Evolutionary conservation across 495 filamentous ascomycete species (phyloP), one percentile per base, ranked within the genome.

Genomic region (Xylaria cubensis): DNA sequence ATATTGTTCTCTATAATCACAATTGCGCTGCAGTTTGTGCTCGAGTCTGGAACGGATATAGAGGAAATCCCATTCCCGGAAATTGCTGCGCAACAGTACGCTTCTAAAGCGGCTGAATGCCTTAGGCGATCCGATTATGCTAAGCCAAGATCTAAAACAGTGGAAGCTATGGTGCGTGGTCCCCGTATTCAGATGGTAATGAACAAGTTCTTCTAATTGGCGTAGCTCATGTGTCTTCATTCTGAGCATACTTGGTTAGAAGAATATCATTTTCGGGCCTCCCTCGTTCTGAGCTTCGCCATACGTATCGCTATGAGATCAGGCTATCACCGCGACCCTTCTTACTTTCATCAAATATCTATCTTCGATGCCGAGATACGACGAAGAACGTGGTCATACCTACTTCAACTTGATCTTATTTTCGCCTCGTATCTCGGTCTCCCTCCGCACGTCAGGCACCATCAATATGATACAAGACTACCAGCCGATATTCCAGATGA

Each of bases 401-500:
- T 55, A 55, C 21, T 55, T 29, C 51, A 55, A 55, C 21, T 26
- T 29, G 51, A 55, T 24, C 21, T 55, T 24, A 55, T 55, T 26
- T 55, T 26, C 26, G 51, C 51, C 24, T 55, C 51, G 9, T 55
- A 55, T 55, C 51, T 55, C 51, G 51, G 51, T 12, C 51, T 55
- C 4, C 51, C 51, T 15, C 51, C 51, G 24, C 51, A 55, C 9
- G 26, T 55, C 15, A 55, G 3, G 1, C 9, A 29, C 24, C 24
- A 55, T 26, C 51, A 55, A 24, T 26, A 55, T 55, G 51, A 55
- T 29, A 55, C 51, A 29, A 55, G 51, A 55, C 24, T 55, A 55
- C 51, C 51, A 13, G 51, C 21, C 29, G 24, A 55, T 55, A 15
- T 55, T 55, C 51, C 51, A 55, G 51, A 55, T 9, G 51, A 55